Evolutionary conservation across 2,329 filamentous ascomycete genomes (phyloP).

Genomic region (Epicoccum nigrum): DNA sequence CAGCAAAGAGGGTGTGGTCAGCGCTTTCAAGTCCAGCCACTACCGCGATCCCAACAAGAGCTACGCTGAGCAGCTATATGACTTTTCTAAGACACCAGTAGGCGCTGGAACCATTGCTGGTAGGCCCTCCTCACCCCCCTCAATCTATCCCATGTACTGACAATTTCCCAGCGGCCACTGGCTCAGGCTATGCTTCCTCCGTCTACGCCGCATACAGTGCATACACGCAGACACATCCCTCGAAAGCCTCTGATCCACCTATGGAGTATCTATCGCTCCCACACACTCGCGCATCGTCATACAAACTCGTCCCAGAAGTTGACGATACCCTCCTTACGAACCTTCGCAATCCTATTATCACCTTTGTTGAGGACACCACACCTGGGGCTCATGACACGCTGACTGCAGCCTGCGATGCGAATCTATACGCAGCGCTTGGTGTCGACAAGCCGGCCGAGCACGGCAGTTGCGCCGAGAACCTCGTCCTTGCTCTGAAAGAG

Average conservation of each 20-base stretch:
- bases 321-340: constrained; percentile 54
- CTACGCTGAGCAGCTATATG: constrained; percentile 57
- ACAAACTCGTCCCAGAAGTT: constrained; percentile 51
- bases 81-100: constrained; percentile 58
- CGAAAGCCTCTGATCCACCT: constrained; percentile 42
- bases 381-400: constrained; percentile 55
- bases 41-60: constrained; percentile 55
- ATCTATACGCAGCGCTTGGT: constrained; percentile 50
- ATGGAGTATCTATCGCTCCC: constrained; percentile 57
- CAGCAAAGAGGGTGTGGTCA: constrained; percentile 50
- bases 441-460: constrained; percentile 54
- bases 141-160: background rate
- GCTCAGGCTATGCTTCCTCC: constrained; percentile 55
- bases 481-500: constrained; percentile 56
- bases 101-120: constrained; percentile 54
- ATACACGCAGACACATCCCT: constrained; percentile 47
- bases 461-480: constrained; percentile 56
- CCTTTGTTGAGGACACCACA: constrained; percentile 53
- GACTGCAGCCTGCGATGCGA: constrained; percentile 56
- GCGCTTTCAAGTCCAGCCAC: constrained; percentile 53
- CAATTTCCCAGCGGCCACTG: constrained; percentile 48
- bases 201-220: constrained; percentile 58
- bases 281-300: constrained; percentile 51
- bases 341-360: constrained; percentile 54
- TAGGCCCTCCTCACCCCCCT: constrained; percentile 20